Base-by-base conservation (phyloP, 441 rosid species). In the Gossypium lobatum region DNA sequence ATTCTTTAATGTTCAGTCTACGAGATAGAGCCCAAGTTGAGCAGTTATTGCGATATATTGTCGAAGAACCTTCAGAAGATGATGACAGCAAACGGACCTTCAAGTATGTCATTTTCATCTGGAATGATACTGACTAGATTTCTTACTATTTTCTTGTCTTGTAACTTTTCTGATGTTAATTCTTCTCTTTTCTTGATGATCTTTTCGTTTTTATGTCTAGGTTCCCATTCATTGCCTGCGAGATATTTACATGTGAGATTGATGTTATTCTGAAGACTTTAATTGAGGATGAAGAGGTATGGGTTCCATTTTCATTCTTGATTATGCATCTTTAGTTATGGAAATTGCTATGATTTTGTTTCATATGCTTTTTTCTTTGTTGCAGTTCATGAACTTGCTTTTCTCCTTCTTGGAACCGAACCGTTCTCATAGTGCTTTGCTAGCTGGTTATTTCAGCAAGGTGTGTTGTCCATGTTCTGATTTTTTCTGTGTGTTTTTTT, bases 391-490 rank as follows among this genome's bases (percentile, higher is more conserved):
- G 97, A 83, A 93, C 86, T 77, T 93, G 54, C 95, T 96, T 48
- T 96, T 96, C 86, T 79, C 96, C 71, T 96, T 96, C 84, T 83
- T 96, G 96, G 93, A 92, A 82, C 92, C 98, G 2, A 81, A 85
- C 74, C 93, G 89, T 75, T 84, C 86, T 77, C 99, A 92, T 76
- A 92, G 96, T 79, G 89, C 98, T 3, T 83, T 91, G 83, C 84
- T 91, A 77, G 99, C 99, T 71, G 99, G 99, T 71, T 96, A 92
- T 82, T 94, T 94, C 57, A 88, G 98, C 82, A 96, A 96, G 91
- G 98, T 96, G 70, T 76, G 72, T 62, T 74, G 48, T 28, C 25
- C 37, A 28, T 55, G 17, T 73, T 61, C 13, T 64, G 25, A 59
- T 48, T 67, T 26, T n/a, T 70, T 37, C 13, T 9, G 17, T 48